Percentiles rank a stretch among this genome's conserved stretches.
These are phyloP conservation scores for Pseudocercospora cruenta DNA, from an alignment of 2,329 filamentous ascomycete species.

Conservation along the genomic window DNA sequence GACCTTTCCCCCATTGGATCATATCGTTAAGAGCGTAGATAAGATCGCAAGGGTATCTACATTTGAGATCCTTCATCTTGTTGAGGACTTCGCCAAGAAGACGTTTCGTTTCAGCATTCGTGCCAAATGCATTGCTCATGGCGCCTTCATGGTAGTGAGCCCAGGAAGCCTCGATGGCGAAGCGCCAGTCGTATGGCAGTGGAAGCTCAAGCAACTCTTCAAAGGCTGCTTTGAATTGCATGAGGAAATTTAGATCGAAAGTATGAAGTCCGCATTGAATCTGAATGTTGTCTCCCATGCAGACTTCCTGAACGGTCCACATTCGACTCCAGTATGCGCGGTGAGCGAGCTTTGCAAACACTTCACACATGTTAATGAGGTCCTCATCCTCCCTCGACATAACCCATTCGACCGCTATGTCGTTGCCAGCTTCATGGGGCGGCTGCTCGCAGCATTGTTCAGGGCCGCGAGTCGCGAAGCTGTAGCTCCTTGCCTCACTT, in stretches of 20 bases:
- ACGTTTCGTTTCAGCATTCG: neutral
- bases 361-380: neutral
- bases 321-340: neutral
- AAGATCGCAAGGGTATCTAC: neutral
- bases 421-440: neutral
- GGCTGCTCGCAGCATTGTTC: neutral
- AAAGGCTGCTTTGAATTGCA: neutral
- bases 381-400: neutral
- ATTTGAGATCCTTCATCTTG: neutral
- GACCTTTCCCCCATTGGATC: neutral
- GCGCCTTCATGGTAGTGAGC: neutral
- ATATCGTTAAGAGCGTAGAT: neutral
- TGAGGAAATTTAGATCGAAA: neutral
- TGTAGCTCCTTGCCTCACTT: neutral
- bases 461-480: neutral
- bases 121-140: neutral
- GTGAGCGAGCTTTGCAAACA: neutral
- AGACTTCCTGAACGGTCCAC: constrained; percentile 4
- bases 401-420: neutral
- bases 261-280: neutral
- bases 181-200: neutral
- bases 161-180: neutral
- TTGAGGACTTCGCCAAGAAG: neutral
- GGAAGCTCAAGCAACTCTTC: neutral
- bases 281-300: neutral